These are phyloP conservation scores for Pseudognaphalium luteoalbum DNA, from an alignment of 129 eudicot genomes.

Conservation along the genomic window DNA sequence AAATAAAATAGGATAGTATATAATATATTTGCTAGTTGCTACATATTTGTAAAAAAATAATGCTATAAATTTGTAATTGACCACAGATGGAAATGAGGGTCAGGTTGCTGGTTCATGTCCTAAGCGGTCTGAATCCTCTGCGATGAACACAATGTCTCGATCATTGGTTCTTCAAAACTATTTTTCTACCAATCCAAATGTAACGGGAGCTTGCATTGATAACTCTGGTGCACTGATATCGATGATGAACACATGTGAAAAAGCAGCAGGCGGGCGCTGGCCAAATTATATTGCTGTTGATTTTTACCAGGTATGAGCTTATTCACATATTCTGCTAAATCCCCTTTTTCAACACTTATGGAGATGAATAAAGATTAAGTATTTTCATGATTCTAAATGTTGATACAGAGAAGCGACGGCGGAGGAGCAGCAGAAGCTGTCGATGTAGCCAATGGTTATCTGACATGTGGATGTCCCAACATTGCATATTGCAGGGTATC, in stretches of 20 bases:
- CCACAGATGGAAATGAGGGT: slow-evolving; percentile 80
- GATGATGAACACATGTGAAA: slow-evolving; percentile 73
- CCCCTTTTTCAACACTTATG: not conserved
- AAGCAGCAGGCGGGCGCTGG: slow-evolving; percentile 79
- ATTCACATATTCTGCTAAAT: not conserved
- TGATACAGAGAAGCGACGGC: slow-evolving; percentile 79
- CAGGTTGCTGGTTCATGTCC: slow-evolving; percentile 67
- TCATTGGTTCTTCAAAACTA: slow-evolving; percentile 78
- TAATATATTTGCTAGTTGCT: not conserved
- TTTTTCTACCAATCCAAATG: slow-evolving; percentile 67
- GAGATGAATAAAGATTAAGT: not conserved
- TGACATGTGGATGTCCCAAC: slow-evolving; percentile 78
- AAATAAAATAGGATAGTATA: not conserved
- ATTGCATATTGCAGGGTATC: slow-evolving; percentile 87
- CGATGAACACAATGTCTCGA: slow-evolving; percentile 56
- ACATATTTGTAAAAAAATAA: not conserved
- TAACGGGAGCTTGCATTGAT: slow-evolving; percentile 66
- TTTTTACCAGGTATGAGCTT: slow-evolving; percentile 61
- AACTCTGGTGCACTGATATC: slow-evolving; percentile 65
- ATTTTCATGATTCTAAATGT: not conserved
- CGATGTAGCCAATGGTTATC: slow-evolving; percentile 78
- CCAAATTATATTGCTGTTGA: slow-evolving; percentile 93
- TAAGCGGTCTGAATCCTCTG: slow-evolving; percentile 68
- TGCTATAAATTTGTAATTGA: not conserved
- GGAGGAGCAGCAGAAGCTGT: slow-evolving; percentile 95